A percentile compares a stretch with the other conserved stretches of the same genome.
These are phyloP conservation scores for Aureobasidium sp. DNA, from an alignment of 2,329 filamentous ascomycete genomes.

Conservation along the genomic window DNA sequence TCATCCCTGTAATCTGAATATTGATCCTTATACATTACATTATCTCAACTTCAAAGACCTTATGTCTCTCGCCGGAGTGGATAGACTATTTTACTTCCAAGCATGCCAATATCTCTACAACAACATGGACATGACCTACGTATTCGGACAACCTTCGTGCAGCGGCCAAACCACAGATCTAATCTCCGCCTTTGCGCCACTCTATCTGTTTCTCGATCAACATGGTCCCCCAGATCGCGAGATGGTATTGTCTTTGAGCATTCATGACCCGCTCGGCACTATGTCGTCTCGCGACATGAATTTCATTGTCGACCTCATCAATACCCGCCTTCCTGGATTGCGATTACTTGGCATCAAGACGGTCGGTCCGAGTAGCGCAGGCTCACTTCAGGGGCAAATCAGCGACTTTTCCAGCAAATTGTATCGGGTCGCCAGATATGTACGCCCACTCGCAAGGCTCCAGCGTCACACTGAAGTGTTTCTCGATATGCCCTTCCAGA, in stretches of 20 bases:
- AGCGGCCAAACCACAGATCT: background rate
- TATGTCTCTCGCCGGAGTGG: background rate
- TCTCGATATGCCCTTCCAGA: too few relatives aligned
- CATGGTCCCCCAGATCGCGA: background rate
- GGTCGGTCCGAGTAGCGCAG: too few relatives aligned
- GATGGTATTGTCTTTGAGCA: background rate
- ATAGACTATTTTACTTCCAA: background rate
- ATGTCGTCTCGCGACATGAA: background rate
- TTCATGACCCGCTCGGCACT: background rate
- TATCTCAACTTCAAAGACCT: conserved; percentile 1
- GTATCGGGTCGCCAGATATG: too few relatives aligned
- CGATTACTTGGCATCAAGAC: background rate
- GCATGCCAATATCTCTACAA: background rate
- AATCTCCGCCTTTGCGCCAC: background rate
- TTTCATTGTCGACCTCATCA: background rate
- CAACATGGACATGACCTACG: background rate
- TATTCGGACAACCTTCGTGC: background rate
- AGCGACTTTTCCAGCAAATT: too few relatives aligned
- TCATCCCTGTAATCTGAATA: background rate
- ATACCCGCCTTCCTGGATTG: background rate
- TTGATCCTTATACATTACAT: background rate
- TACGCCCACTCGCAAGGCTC: too few relatives aligned
- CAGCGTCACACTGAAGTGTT: too few relatives aligned
- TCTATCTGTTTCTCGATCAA: background rate
- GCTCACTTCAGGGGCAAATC: too few relatives aligned